A percentile compares a stretch with the other conserved stretches of the same genome.
Conservation (phyloP, 257 asterid genomes). For the Sherardia arvensis region DNA sequence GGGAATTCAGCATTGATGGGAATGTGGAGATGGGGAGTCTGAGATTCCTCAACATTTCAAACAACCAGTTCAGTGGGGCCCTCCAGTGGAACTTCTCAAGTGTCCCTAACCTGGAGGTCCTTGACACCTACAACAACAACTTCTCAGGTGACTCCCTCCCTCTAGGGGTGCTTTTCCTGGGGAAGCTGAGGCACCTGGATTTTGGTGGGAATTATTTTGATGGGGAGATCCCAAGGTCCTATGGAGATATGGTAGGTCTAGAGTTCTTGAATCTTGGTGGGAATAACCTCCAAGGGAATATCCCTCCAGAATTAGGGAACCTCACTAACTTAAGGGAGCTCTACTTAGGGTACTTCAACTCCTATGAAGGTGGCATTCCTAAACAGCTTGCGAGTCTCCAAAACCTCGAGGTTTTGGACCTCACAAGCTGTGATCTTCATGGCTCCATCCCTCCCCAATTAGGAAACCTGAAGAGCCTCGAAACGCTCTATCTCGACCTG, state of each 20-base stretch:
- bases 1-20: conserved; percentile 50
- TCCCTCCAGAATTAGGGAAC: conserved; percentile 70
- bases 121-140: conserved; percentile 82
- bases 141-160: conserved; percentile 67
- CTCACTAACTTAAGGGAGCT: conserved; percentile 67
- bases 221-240: conserved; percentile 53
- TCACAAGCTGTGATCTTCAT: conserved; percentile 58
- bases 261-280: conserved; percentile 79
- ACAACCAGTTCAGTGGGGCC: conserved; percentile 53
- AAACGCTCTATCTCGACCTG: conserved; percentile 58
- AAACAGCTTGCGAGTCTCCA: conserved; percentile 62
- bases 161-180: conserved; percentile 40
- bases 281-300: conserved; percentile 61
- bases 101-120: conserved; percentile 43
- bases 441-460: conserved; percentile 71
- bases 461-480: conserved; percentile 50
- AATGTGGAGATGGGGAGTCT: conserved; percentile 39
- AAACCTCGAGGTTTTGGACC: conserved; percentile 62
- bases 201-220: conserved; percentile 76
- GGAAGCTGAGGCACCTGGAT: conserved; percentile 61
- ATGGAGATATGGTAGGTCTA: conserved; percentile 43
- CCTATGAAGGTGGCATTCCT: conserved; percentile 72
- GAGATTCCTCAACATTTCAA: conserved; percentile 57
- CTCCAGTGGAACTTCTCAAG: conserved; percentile 74
- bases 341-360: conserved; percentile 69